Base-by-base conservation (phyloP, 345 rosid genomes). In the Stellera chamaejasme region DNA sequence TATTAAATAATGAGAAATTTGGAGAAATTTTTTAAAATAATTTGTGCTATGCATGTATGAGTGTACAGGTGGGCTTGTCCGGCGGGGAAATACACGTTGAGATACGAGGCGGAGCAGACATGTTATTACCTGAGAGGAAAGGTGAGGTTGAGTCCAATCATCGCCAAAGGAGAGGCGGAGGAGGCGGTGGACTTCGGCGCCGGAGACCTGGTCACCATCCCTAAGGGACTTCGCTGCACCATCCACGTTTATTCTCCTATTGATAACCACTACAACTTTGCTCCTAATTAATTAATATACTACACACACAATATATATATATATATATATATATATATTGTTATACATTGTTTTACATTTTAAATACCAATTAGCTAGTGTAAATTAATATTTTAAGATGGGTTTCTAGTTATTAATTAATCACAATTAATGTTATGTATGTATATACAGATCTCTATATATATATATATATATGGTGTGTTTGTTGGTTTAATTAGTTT, bases 141-240 rank as follows among this genome's bases (percentile, higher is more conserved):
- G 49, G 77, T 77, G 68, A 77, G 60, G 59, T 79, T 61, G n/a
- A 71, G 58, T 19, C 23, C 23, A 19, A 19, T 19, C 23, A 19
- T 19, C 43, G 64, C 77, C 23, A 78, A 78, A 60, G 75, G 72
- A 12, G 59, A 19, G 1, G n/a, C 79, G 10, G 60, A 66, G 16
- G 77, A 74, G 13, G 42, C 43, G 58, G 77, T 74, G n/a, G 82
- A 71, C 63, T 75, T 78, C 44, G 82, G 82, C 2, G 82, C 79
- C 2, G 82, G 82, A 63, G 79, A 78, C 61, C 75, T 78, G 27
- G 79, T 78, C 27, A 64, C 52, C 53, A 65, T 78, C 26, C 79
- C 82, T 6, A 72, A 75, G 50, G 77, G 79, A 11, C 70, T 74
- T 3, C 62, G 69, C 52, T 78, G 79, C 68, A 78, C 82, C 52